phyloP scores from a whole-genome alignment of 768 basidiomycete genomes.

The Russula lepida region DNA sequence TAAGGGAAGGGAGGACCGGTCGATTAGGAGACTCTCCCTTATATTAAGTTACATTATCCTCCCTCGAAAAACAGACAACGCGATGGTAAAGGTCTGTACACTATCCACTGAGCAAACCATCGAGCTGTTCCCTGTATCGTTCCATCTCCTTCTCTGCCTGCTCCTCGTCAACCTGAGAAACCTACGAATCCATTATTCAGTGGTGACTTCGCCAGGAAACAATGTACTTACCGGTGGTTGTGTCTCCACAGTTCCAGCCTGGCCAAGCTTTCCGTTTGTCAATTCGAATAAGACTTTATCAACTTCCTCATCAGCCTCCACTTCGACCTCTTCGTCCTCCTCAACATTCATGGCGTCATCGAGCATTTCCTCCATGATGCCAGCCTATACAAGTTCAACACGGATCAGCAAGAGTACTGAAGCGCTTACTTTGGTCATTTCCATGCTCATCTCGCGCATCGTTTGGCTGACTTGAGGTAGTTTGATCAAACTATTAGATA shows the following conservation, averaged over 20 bases:
- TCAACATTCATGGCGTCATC: conserved; percentile 88
- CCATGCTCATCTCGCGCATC: conserved; percentile 98
- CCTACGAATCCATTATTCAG: conserved; percentile 29
- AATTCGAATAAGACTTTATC: conserved; percentile 94
- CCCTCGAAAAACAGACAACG: background rate
- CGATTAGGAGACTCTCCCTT: no score
- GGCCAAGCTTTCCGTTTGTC: conserved; percentile 92
- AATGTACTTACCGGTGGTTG: conserved; percentile 62
- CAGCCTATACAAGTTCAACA: conserved; percentile 51
- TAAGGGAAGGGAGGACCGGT: no score
- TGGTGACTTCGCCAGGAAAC: background rate
- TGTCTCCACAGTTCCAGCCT: conserved; percentile 62
- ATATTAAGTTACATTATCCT: background rate
- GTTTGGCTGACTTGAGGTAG: conserved; percentile 86
- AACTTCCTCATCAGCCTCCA: conserved; percentile 95
- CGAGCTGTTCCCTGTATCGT: conserved; percentile 80
- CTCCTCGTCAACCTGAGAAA: conserved; percentile 63
- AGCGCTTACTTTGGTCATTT: conserved; percentile 86
- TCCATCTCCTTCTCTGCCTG: conserved; percentile 86
- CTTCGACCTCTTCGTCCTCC: conserved; percentile 90
- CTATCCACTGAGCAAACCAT: conserved; percentile 68
- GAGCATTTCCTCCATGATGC: conserved; percentile 97
- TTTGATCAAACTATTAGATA: conserved; percentile 87
- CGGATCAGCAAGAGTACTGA: conserved; percentile 9
- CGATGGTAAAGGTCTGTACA: conserved; percentile 9